Evolutionary conservation across 1,284 basidiomycete genomes (phyloP).

Genomic region (Violaceomyces palustris): DNA sequence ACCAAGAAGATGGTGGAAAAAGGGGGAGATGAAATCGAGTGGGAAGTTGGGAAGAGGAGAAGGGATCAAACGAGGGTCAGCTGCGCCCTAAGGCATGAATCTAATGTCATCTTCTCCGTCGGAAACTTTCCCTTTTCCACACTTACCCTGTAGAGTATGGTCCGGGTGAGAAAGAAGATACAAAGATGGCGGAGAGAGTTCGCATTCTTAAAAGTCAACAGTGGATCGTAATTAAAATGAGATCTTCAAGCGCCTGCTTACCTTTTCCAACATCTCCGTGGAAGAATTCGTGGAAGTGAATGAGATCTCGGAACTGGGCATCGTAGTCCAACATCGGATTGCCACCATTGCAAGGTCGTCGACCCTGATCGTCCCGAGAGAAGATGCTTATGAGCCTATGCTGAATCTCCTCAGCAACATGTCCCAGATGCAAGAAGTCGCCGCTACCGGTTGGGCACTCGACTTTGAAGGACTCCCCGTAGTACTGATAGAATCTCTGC

Average conservation of each 20-base stretch:
- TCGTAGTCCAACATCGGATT: conserved; percentile 80
- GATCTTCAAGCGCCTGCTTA: conserved; percentile 55
- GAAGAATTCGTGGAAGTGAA: conserved; percentile 97
- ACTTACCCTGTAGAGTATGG: too few relatives aligned
- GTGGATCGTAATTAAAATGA: neutral
- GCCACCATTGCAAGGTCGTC: conserved; percentile 84
- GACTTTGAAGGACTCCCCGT: conserved; percentile 56
- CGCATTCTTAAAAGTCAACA: too few relatives aligned
- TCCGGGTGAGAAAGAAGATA: too few relatives aligned
- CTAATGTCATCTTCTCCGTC: too few relatives aligned
- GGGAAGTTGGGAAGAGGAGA: too few relatives aligned
- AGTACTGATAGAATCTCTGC: conserved; percentile 75
- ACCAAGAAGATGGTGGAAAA: neutral
- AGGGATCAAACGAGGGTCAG: too few relatives aligned
- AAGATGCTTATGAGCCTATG: conserved; percentile 97
- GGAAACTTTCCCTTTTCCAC: too few relatives aligned
- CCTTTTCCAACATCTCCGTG: conserved; percentile 87
- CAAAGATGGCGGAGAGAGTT: too few relatives aligned
- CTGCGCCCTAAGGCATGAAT: too few relatives aligned
- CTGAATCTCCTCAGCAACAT: conserved; percentile 92
- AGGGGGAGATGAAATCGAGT: too few relatives aligned
- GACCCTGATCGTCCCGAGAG: conserved; percentile 76
- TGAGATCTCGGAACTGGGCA: conserved; percentile 93
- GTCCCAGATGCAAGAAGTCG: conserved; percentile 85
- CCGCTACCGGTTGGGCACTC: conserved; percentile 94